Evolutionary conservation across 768 basidiomycete species (phyloP).

Genomic region (Aureoboletus auriporus): DNA sequence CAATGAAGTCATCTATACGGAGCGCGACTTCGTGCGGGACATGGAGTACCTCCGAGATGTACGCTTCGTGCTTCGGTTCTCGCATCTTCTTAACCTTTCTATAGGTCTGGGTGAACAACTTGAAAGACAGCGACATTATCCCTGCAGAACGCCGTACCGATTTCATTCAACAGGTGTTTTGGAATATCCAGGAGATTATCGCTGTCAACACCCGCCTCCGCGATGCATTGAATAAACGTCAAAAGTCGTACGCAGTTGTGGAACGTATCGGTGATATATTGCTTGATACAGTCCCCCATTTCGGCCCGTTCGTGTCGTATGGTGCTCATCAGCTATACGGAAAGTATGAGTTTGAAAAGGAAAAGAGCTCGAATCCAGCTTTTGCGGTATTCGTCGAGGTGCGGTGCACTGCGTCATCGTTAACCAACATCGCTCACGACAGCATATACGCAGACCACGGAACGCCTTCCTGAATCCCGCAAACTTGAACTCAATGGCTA

Average conservation of each 20-base stretch:
- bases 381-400: slow-evolving; percentile 97
- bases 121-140: slow-evolving; percentile 75
- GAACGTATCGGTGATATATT: slow-evolving; percentile 90
- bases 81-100: not conserved
- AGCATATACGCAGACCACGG: slow-evolving; percentile 58
- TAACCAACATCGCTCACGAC: not conserved
- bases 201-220: slow-evolving; percentile 87
- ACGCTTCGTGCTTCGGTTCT: slow-evolving; percentile 27
- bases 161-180: slow-evolving; percentile 93
- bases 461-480: slow-evolving; percentile 90
- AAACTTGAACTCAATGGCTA: slow-evolving; percentile 98
- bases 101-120: slow-evolving; percentile 86
- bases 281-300: slow-evolving; percentile 79
- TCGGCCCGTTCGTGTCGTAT: slow-evolving; percentile 91
- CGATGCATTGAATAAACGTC: slow-evolving; percentile 90
- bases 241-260: slow-evolving; percentile 93
- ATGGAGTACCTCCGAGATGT: slow-evolving; percentile 98
- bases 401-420: slow-evolving; percentile 10
- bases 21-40: slow-evolving; percentile 96
- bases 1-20: slow-evolving; percentile 93
- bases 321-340: slow-evolving; percentile 97
- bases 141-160: slow-evolving; percentile 71
- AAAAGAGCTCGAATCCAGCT: slow-evolving; percentile 87
- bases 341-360: slow-evolving; percentile 99
- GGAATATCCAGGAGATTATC: slow-evolving; percentile 95